phyloP scores from a whole-genome alignment of 148 eudicot species.

The Spergularia marina region DNA sequence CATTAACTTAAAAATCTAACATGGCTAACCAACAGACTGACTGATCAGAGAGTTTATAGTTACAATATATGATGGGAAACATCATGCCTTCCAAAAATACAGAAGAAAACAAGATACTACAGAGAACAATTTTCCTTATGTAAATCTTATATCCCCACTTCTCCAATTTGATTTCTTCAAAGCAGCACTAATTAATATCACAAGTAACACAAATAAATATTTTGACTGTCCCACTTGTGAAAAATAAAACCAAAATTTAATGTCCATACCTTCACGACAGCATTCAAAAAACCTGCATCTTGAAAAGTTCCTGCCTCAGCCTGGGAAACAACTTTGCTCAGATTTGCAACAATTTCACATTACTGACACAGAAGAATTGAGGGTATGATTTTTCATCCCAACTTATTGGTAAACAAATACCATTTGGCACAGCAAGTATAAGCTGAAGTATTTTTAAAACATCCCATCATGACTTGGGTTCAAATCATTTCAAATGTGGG shows the following conservation, averaged over 20 bases:
- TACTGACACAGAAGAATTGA: neutral
- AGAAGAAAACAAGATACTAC: neutral
- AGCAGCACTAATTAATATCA: neutral
- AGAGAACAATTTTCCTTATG: neutral
- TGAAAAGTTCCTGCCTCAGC: slow-evolving; percentile 69
- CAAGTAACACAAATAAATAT: neutral
- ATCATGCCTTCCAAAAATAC: neutral
- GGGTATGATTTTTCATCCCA: neutral
- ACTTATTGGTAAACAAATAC: neutral
- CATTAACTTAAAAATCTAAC: neutral
- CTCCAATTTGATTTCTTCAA: neutral
- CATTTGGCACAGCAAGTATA: neutral
- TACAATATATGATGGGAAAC: neutral
- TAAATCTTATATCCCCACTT: neutral
- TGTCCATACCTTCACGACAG: slow-evolving; percentile 82
- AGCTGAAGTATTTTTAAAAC: neutral
- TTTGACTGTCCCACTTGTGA: neutral
- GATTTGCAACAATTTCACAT: neutral
- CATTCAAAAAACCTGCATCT: slow-evolving; percentile 70
- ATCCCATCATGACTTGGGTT: neutral
- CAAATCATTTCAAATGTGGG: neutral
- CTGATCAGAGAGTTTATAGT: neutral
- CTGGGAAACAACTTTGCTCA: slow-evolving; percentile 38
- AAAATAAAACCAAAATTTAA: neutral
- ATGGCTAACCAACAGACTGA: too few species aligned